A percentile compares a stretch with the other conserved stretches of the same genome.
These are phyloP conservation scores for Colletotrichum gloeosporioides DNA, from an alignment of 2,329 filamentous ascomycete species.

Conservation along the genomic window DNA sequence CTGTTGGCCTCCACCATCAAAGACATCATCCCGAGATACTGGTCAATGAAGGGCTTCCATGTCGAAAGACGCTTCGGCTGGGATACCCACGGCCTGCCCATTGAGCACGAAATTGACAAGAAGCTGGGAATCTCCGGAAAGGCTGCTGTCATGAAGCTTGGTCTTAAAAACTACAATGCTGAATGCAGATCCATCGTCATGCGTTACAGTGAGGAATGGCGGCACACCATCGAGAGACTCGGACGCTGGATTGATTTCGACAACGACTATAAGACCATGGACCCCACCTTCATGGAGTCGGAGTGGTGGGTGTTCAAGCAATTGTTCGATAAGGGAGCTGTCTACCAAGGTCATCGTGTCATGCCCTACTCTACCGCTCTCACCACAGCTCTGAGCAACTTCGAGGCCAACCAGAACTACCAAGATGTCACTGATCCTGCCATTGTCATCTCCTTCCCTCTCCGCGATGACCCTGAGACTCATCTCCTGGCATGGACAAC, in stretches of 20 bases:
- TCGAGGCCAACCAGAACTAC: constrained; percentile 93
- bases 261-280: constrained; percentile 98
- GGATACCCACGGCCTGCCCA: constrained; percentile 93
- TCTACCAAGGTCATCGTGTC: constrained; percentile 89
- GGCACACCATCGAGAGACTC: constrained; percentile 83
- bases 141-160: constrained; percentile 85
- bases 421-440: constrained; percentile 92
- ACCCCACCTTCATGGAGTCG: constrained; percentile 93
- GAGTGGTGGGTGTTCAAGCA: constrained; percentile 98
- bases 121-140: constrained; percentile 88
- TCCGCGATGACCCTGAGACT: constrained; percentile 78
- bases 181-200: constrained; percentile 94
- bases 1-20: constrained; percentile 93
- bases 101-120: constrained; percentile 98
- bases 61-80: constrained; percentile 93
- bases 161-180: constrained; percentile 87
- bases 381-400: constrained; percentile 67
- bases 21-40: constrained; percentile 95
- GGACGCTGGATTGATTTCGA: constrained; percentile 98
- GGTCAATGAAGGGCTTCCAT: constrained; percentile 95
- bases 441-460: constrained; percentile 85
- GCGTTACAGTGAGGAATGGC: constrained; percentile 88
- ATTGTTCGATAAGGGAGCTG: constrained; percentile 85
- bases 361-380: constrained; percentile 89
- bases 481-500: constrained; percentile 87